Base-by-base conservation (phyloP, 257 asterid genomes). In the Jasminum sambac region DNA sequence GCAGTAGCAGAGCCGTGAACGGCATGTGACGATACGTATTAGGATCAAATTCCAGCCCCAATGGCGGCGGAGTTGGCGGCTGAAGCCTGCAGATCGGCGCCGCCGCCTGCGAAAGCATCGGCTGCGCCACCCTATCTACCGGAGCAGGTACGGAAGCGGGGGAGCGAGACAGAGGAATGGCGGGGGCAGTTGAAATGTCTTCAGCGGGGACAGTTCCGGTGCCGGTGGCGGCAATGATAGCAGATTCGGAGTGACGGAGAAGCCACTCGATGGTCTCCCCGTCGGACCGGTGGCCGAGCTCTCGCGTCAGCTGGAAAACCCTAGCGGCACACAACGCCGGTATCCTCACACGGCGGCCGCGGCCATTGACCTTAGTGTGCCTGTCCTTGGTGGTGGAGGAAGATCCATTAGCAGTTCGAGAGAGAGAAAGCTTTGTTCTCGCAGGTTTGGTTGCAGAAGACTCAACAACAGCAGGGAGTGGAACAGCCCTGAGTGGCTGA, bases 1-100 rank as follows among this genome's bases (percentile, higher is more conserved):
- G 89, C 86, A 83, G 48, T 77, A 91, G 84, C 85, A 89, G 38
- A 40, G 90, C 80, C 50, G 91, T 87, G 67, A 89, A 87, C 13
- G 95, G 89, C 95, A 89, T 87, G 50, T 85, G 84, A 58, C 82
- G 82, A 63, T 68, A 85, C 21, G 73, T 80, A 48, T 71, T 75
- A 0, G 66, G 71, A 2, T 82, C 26, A 64, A 76, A 81, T 62
- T 80, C 93, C 66, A 79, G 17, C 76, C 69, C 84, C 69, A 78
- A 16, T 30, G 83, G 70, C 34, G 81, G 62, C n/a, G 76, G n/a
- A n/a, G n/a, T n/a, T n/a, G n/a, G 69, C 26, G 84, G 78, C 75
- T 55, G 30, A 34, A 55, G 62, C 59, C 59, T 50, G n/a, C 25
- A 50, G 59, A 21, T 50, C 59, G 79, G 89, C 17, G 73, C 4